These are phyloP conservation scores for Exidia glandulosa DNA, from an alignment of 768 basidiomycete genomes.

Conservation along the genomic window DNA sequence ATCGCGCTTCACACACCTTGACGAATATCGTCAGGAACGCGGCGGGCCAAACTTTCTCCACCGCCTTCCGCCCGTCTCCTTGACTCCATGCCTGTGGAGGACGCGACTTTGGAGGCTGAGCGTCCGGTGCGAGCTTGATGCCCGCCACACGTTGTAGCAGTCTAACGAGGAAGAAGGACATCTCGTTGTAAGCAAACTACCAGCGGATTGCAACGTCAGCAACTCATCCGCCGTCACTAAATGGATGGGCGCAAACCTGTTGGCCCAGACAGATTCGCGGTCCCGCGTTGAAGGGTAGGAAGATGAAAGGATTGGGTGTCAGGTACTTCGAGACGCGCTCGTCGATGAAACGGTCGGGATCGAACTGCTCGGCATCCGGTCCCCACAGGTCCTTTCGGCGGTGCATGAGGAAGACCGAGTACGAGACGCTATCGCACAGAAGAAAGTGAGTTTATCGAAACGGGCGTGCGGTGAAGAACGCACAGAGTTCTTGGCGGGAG, in stretches of 20 bases:
- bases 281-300: constrained; percentile 54
- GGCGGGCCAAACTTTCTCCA: constrained; percentile 30
- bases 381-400: constrained; percentile 45
- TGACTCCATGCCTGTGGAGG: constrained; percentile 23
- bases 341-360: constrained; percentile 58
- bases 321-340: constrained; percentile 35
- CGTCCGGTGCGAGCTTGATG: constrained; percentile 28
- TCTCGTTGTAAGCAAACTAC: constrained; percentile 46
- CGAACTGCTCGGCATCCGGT: constrained; percentile 29
- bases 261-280: constrained; percentile 54
- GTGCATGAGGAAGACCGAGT: constrained; percentile 22
- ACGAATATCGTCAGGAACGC: constrained; percentile 34
- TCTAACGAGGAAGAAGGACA: constrained; percentile 42
- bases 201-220: background rate
- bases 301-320: constrained; percentile 53
- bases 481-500: constrained; percentile 12
- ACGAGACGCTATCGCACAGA: constrained; percentile 9
- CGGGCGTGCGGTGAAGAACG: background rate
- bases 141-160: constrained; percentile 37
- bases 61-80: constrained; percentile 22
- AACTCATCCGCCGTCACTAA: too few relatives aligned
- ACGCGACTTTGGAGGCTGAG: constrained; percentile 20
- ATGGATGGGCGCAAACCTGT: constrained; percentile 17
- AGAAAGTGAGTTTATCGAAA: constrained; percentile 3
- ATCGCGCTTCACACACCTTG: constrained; percentile 28